Percentiles rank a stretch among this genome's conserved stretches.
Conservation (phyloP, 352 stramenopile species). For the Blastocystis sp. region DNA sequence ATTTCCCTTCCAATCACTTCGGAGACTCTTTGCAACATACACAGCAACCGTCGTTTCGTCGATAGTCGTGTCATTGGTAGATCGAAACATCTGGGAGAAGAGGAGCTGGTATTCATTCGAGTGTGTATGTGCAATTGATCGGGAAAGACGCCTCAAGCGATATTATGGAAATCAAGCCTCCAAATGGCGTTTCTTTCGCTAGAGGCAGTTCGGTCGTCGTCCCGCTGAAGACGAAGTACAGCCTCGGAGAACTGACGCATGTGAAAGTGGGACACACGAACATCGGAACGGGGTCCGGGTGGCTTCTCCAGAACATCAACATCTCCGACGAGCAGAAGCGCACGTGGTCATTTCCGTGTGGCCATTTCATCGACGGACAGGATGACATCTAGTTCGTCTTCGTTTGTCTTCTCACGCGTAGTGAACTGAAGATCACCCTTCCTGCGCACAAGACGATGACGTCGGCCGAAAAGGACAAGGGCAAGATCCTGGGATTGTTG, state of each 20-base stretch:
- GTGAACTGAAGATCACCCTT: constrained; percentile 63
- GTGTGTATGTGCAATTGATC: constrained; percentile 65
- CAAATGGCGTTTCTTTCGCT: constrained; percentile 47
- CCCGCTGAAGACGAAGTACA: constrained; percentile 48
- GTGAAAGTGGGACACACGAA: constrained; percentile 65
- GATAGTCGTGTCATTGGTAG: neutral
- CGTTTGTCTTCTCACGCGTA: neutral
- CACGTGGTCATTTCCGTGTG: constrained; percentile 44
- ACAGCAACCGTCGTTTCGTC: constrained; percentile 33
- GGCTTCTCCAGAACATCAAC: constrained; percentile 57
- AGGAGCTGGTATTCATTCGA: constrained; percentile 72
- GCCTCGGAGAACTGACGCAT: constrained; percentile 51
- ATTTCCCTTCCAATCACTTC: neutral
- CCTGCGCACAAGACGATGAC: constrained; percentile 27
- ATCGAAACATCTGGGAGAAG: constrained; percentile 62
- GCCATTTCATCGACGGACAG: constrained; percentile 68
- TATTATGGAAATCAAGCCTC: constrained; percentile 67
- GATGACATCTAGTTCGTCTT: constrained; percentile 39
- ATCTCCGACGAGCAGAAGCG: constrained; percentile 48
- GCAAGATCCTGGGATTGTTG: constrained; percentile 66
- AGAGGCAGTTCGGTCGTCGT: constrained; percentile 58
- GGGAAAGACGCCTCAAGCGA: constrained; percentile 56
- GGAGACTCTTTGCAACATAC: constrained; percentile 17
- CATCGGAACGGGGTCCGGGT: constrained; percentile 55
- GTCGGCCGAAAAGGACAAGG: constrained; percentile 23